These are phyloP conservation scores for Plantago major DNA, from an alignment of 257 asterid genomes.

Conservation along the genomic window DNA sequence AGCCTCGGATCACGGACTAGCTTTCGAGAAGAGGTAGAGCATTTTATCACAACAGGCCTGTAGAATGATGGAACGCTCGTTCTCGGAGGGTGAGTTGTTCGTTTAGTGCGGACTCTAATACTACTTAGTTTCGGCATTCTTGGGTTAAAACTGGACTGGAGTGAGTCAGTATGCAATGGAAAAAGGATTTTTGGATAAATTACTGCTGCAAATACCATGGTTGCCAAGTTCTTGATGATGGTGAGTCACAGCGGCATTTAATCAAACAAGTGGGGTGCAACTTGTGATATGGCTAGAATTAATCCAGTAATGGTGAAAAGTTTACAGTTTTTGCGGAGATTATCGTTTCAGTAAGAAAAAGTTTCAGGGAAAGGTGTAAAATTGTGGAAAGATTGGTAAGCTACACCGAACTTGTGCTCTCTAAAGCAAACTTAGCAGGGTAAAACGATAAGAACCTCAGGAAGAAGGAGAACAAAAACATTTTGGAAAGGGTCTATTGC, in stretches of 20 bases:
- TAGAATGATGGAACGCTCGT: not conserved
- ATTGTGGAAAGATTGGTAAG: no score
- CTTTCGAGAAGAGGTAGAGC: slow-evolving; percentile 63
- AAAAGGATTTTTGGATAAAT: slow-evolving; percentile 15
- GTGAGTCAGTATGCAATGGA: slow-evolving; percentile 15
- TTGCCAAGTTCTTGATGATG: not conserved
- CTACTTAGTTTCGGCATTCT: slow-evolving; percentile 1
- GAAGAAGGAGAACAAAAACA: no score
- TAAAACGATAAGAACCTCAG: no score
- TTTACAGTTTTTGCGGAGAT: no score
- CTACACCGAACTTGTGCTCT: no score
- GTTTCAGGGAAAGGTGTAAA: no score
- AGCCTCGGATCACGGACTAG: slow-evolving; percentile 67
- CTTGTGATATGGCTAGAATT: not conserved
- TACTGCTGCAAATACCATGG: slow-evolving; percentile 14
- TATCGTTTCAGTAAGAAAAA: no score
- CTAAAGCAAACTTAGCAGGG: no score
- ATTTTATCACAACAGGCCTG: slow-evolving; percentile 22
- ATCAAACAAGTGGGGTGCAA: slow-evolving; percentile 35
- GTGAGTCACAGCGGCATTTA: slow-evolving; percentile 24
- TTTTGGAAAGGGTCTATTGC: no score
- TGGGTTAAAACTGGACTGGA: slow-evolving; percentile 27
- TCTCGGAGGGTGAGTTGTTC: not conserved
- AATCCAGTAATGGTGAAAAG: no score
- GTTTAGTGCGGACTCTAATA: slow-evolving; percentile 1